Evolutionary conservation across 164 flowering plant species (phyloP).

Genomic region (Euptelea pleiosperma): DNA sequence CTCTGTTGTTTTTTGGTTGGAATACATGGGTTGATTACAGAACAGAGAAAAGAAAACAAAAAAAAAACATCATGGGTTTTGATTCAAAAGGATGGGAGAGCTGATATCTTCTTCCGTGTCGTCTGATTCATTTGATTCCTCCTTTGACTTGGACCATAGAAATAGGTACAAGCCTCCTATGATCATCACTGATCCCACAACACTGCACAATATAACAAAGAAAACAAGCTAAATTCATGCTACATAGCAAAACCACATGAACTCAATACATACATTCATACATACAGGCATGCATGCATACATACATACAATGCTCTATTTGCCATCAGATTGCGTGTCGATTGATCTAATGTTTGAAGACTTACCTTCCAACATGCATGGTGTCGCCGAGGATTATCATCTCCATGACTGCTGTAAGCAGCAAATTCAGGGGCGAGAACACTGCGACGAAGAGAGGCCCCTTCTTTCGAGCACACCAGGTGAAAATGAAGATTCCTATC

Average conservation of each 20-base stretch:
- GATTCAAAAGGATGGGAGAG: not conserved
- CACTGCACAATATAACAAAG: constrained; percentile 5
- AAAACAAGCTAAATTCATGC: not conserved
- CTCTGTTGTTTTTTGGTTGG: too few species aligned
- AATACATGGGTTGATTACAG: too few species aligned
- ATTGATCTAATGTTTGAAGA: too few species aligned
- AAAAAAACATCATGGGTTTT: not conserved
- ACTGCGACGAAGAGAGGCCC: constrained; percentile 19
- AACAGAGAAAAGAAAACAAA: too few species aligned
- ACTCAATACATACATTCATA: not conserved
- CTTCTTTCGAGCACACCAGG: constrained; percentile 15
- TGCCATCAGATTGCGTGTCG: too few species aligned
- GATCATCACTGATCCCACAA: constrained; percentile 17
- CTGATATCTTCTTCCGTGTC: not conserved
- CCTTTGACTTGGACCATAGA: constrained; percentile 16
- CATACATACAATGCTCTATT: too few species aligned
- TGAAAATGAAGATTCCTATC: constrained; percentile 11
- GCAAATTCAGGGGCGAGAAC: constrained; percentile 13
- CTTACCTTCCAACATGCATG: constrained; percentile 13
- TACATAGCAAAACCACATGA: not conserved
- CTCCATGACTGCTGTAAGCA: constrained; percentile 12
- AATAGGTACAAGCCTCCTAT: constrained; percentile 16
- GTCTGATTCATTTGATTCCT: constrained; percentile 1
- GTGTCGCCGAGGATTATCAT: constrained; percentile 8
- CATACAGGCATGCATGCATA: not conserved